Base-by-base conservation (phyloP, 192 early-diverging fungal species). In the Rhizophagus sp. region DNA sequence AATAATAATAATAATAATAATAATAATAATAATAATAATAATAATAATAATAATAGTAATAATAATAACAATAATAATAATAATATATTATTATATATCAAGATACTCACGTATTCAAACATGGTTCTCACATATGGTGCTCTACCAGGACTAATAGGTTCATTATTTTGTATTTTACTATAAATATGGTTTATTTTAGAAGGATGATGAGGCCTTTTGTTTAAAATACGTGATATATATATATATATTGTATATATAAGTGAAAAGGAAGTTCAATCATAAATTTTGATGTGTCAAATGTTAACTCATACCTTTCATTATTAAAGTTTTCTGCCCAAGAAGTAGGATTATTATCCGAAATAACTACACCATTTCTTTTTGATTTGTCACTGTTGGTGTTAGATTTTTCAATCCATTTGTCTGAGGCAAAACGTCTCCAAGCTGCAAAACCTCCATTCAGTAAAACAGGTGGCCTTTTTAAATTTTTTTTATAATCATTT, bases 361-460 rank as follows among this genome's bases (percentile, higher is more conserved):
- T 78, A 34, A 70, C 12, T 12, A 66, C 30, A 17, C 52, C 83
- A 52, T 82, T 75, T 81, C 82, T 74, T 80, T 81, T 61, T 22
- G 63, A 62, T 65, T 76, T 44, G 62, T 83, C 76, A 62, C 30
- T 69, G 79, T 47, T 78, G 76, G 25, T 41, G 39, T 41, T 41
- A 41, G 39, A 41, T 41, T 41, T 64, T 15, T 82, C 82, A 34
- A 92, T 84, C 49, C 88, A 88, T 15, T 79, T 78, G 39, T 85
- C 83, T 8, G 88, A 88, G 47, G 91, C 78, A 19, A 83, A 87
- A 0, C 82, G 73, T 25, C 80, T 78, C 97, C 97, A 98, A 3
- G 88, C 93, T 47, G 90, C 84, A 84, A 95, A 95, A 0, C 97
- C 97, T 17, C 97, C 97, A 9, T 85, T 70, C 11, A 98, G 81